A percentile compares a stretch with the other conserved stretches of the same genome.
These are phyloP conservation scores for Phoma herbarum DNA, from an alignment of 2,329 filamentous ascomycete genomes.

Conservation along the genomic window DNA sequence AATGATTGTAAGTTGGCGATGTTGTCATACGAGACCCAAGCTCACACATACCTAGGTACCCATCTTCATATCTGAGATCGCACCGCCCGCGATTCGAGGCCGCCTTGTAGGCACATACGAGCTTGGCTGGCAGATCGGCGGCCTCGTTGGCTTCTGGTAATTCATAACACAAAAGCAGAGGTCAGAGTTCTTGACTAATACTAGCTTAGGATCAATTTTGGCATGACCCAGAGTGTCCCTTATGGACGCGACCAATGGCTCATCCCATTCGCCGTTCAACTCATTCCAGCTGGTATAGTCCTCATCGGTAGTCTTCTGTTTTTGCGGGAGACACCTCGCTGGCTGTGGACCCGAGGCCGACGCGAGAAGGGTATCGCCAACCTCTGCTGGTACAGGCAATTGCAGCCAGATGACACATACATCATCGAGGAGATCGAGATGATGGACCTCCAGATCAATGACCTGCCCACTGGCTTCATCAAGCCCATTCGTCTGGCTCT, in stretches of 20 bases:
- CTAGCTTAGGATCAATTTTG: constrained; percentile 58
- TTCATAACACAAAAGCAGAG: too few relatives aligned
- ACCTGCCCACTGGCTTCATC: constrained; percentile 77
- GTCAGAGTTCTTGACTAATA: too few relatives aligned
- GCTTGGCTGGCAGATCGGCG: constrained; percentile 61
- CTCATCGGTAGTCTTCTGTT: constrained; percentile 53
- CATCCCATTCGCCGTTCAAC: constrained; percentile 67
- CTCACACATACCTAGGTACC: constrained; percentile 59
- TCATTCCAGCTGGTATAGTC: constrained; percentile 71
- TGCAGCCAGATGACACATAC: constrained; percentile 67
- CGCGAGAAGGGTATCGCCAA: constrained; percentile 55
- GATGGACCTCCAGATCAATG: constrained; percentile 75
- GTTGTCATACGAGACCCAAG: constrained; percentile 35
- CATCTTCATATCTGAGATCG: constrained; percentile 67
- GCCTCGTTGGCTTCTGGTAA: constrained; percentile 50
- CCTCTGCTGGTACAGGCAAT: constrained; percentile 70
- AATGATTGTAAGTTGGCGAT: constrained; percentile 14
- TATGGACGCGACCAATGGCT: constrained; percentile 57
- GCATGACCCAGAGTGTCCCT: constrained; percentile 55
- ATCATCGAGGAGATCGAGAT: constrained; percentile 76
- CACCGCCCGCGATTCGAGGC: constrained; percentile 67
- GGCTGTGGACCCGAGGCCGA: constrained; percentile 54
- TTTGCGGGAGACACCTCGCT: constrained; percentile 56
- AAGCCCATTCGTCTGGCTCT: constrained; percentile 53
- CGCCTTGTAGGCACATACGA: constrained; percentile 61